phyloP scores from a whole-genome alignment of 225 moss, liverwort and hornwort species.

The Sphagnum contortum region DNA sequence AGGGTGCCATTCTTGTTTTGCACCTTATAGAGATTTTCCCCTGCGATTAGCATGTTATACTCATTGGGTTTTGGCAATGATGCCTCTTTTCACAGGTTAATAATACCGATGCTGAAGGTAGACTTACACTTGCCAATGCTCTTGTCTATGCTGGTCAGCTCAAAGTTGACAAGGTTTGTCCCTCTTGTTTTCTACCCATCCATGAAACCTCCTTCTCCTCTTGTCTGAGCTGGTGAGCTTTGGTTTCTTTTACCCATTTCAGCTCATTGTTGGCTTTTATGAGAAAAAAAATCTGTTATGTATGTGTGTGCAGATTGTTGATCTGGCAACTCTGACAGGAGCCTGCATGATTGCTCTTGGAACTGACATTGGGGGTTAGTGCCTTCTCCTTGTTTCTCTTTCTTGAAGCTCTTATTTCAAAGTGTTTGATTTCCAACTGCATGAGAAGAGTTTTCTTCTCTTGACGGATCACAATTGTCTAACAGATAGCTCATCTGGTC shows the following conservation, averaged over 20 bases:
- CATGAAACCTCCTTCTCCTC: no score
- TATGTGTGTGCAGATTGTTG: slow-evolving; percentile 32
- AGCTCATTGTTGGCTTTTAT: no score
- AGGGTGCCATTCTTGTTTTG: not conserved
- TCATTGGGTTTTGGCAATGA: no score
- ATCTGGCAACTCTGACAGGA: slow-evolving; percentile 57
- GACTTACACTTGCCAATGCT: slow-evolving; percentile 51
- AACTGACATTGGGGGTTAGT: slow-evolving; percentile 47
- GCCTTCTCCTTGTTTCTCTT: not conserved
- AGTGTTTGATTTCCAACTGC: not conserved
- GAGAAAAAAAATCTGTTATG: no score
- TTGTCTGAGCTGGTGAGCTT: no score
- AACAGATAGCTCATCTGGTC: not conserved
- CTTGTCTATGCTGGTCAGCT: slow-evolving; percentile 59
- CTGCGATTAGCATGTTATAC: not conserved
- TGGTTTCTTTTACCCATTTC: not conserved
- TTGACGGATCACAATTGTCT: no score
- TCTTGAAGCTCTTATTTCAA: not conserved
- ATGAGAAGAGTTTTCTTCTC: no score
- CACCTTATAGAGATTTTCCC: not conserved
- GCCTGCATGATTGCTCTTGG: slow-evolving; percentile 63
- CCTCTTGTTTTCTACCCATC: no score
- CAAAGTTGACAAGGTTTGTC: slow-evolving; percentile 50
- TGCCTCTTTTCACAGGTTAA: slow-evolving; percentile 14
- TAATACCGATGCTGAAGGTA: slow-evolving; percentile 58